Percentiles rank a stretch among this genome's conserved stretches.
Conservation (phyloP, 805 yeast genomes). For the Kodamaea lidongshanica region DNA sequence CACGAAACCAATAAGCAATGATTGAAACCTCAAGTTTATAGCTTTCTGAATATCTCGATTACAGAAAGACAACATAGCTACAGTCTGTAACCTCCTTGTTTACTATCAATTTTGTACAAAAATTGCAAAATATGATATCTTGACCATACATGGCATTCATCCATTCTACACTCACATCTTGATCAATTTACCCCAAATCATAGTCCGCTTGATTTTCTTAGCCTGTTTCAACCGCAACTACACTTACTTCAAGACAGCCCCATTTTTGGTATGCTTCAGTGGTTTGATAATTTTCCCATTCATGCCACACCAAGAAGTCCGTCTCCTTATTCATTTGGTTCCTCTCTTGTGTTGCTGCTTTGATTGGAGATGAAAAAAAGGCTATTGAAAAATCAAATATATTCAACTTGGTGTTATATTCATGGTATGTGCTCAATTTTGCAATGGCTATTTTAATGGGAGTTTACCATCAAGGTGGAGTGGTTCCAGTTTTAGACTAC, state of each 20-base stretch:
- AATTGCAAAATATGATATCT: slow-evolving; percentile 45
- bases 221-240: slow-evolving; percentile 26
- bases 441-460: slow-evolving; percentile 66
- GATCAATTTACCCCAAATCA: slow-evolving; percentile 68
- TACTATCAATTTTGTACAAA: slow-evolving; percentile 76
- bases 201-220: slow-evolving; percentile 47
- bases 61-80: too few relatives aligned
- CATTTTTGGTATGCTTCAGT: slow-evolving; percentile 55
- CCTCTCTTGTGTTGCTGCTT: slow-evolving; percentile 64
- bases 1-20: too few relatives aligned
- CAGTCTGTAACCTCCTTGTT: too few relatives aligned
- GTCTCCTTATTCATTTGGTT: slow-evolving; percentile 74
- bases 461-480: slow-evolving; percentile 82
- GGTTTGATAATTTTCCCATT: slow-evolving; percentile 58
- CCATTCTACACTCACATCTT: slow-evolving; percentile 68
- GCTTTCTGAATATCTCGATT: too few relatives aligned
- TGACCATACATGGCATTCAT: slow-evolving; percentile 79
- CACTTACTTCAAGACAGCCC: slow-evolving; percentile 43
- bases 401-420: slow-evolving; percentile 20
- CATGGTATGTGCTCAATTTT: slow-evolving; percentile 64
- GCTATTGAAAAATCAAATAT: slow-evolving; percentile 6
- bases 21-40: too few relatives aligned
- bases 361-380: slow-evolving; percentile 30
- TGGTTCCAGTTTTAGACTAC: slow-evolving; percentile 56
- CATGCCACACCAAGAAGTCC: slow-evolving; percentile 89